A percentile compares a stretch with the other conserved stretches of the same genome.
phyloP scores from a whole-genome alignment of 2,329 filamentous ascomycete genomes.

The Eutypella sp. region DNA sequence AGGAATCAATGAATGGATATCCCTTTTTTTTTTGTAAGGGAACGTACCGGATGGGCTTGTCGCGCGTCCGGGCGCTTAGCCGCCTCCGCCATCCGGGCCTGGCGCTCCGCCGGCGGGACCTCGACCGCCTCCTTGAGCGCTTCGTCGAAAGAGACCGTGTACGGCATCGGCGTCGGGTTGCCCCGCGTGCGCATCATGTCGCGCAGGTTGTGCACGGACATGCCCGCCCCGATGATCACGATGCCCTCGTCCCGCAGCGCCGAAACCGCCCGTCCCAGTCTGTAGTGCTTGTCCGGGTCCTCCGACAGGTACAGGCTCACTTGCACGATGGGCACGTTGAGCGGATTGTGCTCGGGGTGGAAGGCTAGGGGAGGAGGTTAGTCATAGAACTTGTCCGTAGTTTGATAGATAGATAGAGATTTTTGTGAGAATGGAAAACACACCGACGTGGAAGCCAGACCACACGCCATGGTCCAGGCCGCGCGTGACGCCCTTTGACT shows the following conservation, averaged over 20 bases:
- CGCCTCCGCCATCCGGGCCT: conserved; percentile 34
- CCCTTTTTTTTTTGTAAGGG: background rate
- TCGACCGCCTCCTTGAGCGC: conserved; percentile 62
- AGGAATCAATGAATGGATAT: too few relatives aligned
- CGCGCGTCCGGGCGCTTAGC: conserved; percentile 39
- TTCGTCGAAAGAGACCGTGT: conserved; percentile 60
- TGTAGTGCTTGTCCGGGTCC: conserved; percentile 61
- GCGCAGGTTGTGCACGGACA: conserved; percentile 68
- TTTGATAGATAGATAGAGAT: background rate
- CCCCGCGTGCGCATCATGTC: conserved; percentile 45
- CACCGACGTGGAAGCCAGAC: conserved; percentile 55
- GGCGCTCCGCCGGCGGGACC: conserved; percentile 30
- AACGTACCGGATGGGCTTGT: conserved; percentile 39
- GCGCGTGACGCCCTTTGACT: conserved; percentile 53
- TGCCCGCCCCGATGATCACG: conserved; percentile 65
- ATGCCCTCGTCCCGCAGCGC: conserved; percentile 63
- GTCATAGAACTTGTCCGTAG: too few relatives aligned
- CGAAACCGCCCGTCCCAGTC: conserved; percentile 60
- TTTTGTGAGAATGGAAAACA: conserved; percentile 7
- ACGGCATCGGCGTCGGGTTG: conserved; percentile 44
- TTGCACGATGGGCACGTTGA: conserved; percentile 66
- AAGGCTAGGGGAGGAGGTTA: conserved; percentile 42
- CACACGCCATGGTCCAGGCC: conserved; percentile 75
- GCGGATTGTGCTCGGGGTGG: conserved; percentile 54
- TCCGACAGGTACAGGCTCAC: conserved; percentile 64